phyloP scores from a whole-genome alignment of 345 rosid species.

The Salix brachista region DNA sequence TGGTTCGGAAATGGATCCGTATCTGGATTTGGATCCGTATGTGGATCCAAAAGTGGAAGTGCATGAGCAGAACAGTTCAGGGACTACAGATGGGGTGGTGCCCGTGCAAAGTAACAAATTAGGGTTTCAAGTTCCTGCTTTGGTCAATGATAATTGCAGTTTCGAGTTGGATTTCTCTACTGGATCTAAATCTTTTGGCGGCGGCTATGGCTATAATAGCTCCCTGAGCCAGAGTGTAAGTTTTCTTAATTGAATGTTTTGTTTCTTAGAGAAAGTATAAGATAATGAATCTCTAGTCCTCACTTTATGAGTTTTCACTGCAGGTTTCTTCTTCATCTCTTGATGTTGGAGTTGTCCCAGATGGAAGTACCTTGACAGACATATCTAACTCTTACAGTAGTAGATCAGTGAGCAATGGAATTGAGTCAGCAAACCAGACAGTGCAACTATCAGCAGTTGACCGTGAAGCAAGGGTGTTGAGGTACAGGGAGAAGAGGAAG shows the following conservation, averaged over 20 bases:
- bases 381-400: constrained; percentile 50
- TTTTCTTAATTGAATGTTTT: not conserved
- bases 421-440: constrained; percentile 45
- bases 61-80: constrained; percentile 73
- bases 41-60: constrained; percentile 62
- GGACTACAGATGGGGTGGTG: constrained; percentile 71
- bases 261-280: not conserved
- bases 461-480: constrained; percentile 84
- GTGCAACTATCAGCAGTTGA: constrained; percentile 67
- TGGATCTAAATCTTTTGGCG: constrained; percentile 44
- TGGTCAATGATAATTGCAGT: constrained; percentile 41
- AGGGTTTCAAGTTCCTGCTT: constrained; percentile 28
- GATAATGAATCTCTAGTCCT: not conserved
- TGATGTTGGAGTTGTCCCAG: constrained; percentile 94
- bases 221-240: constrained; percentile 74
- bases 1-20: constrained; percentile 63
- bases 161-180: constrained; percentile 51
- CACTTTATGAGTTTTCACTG: not conserved
- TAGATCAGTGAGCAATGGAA: constrained; percentile 26
- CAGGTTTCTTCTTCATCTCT: constrained; percentile 88
- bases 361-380: constrained; percentile 60
- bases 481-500: constrained; percentile 99
- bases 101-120: constrained; percentile 51
- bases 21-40: constrained; percentile 57
- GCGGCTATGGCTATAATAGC: constrained; percentile 34